These are phyloP conservation scores for Chrysoporthe puriensis DNA, from an alignment of 2,329 filamentous ascomycete genomes.

Conservation along the genomic window DNA sequence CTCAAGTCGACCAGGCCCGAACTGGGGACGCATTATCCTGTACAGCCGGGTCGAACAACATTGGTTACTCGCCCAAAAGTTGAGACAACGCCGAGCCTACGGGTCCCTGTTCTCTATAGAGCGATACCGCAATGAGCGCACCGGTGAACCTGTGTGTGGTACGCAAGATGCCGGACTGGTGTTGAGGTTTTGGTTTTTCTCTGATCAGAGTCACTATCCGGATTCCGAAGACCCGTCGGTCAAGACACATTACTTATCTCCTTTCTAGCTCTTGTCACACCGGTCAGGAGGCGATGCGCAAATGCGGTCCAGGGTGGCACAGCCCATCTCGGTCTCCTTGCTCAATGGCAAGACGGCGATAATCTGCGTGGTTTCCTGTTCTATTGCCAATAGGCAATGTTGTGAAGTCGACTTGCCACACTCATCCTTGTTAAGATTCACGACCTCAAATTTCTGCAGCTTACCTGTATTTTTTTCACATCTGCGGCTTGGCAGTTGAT, in stretches of 20 bases:
- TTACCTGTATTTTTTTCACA: constrained; percentile 22
- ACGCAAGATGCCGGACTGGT: not conserved
- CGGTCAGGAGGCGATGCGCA: not conserved
- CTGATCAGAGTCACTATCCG: not conserved
- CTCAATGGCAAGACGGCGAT: not conserved
- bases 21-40: not conserved
- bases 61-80: not conserved
- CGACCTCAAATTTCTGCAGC: constrained; percentile 14
- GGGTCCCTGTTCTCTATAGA: not conserved
- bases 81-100: not conserved
- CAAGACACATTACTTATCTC: constrained; percentile 5
- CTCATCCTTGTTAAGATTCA: not conserved
- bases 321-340: constrained; percentile 5
- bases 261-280: constrained; percentile 1
- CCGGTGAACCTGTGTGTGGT: not conserved
- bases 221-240: not conserved
- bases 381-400: not conserved
- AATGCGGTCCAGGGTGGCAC: not conserved
- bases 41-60: not conserved
- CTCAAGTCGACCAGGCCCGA: not conserved
- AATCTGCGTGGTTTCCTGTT: not conserved
- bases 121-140: not conserved
- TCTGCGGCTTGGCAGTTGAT: constrained; percentile 19
- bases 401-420: not conserved
- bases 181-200: not conserved